phyloP scores from a whole-genome alignment of 768 basidiomycete genomes.

The Psilocybe cubensis region DNA sequence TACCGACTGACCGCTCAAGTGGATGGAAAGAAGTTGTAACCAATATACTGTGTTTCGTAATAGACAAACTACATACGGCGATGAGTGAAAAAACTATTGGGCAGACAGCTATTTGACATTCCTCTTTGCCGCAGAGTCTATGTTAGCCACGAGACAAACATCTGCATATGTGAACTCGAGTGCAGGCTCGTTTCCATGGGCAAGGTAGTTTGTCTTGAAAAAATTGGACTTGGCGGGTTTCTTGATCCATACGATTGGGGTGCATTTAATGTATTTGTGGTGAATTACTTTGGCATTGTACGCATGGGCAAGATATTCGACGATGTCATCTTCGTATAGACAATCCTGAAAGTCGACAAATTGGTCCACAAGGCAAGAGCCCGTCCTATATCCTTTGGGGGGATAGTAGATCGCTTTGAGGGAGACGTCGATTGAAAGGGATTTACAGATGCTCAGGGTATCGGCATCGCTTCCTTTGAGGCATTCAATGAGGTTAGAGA shows the following conservation, averaged over 20 bases:
- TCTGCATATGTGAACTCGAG: constrained; percentile 19
- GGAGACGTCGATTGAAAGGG: constrained; percentile 17
- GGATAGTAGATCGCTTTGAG: constrained; percentile 24
- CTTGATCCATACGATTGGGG: constrained; percentile 8
- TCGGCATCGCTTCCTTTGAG: constrained; percentile 35
- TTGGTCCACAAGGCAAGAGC: neutral
- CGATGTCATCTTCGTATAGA: neutral
- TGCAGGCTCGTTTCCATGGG: constrained; percentile 27
- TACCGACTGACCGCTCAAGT: too few species aligned
- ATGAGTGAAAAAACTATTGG: too few species aligned
- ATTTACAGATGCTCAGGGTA: constrained; percentile 22
- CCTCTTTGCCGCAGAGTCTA: constrained; percentile 2
- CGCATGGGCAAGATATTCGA: neutral
- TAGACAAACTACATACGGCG: too few species aligned
- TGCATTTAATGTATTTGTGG: neutral
- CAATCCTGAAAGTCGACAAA: neutral
- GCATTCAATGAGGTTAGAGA: constrained; percentile 1
- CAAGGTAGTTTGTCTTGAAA: constrained; percentile 13
- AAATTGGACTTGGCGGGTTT: neutral
- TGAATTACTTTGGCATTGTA: neutral
- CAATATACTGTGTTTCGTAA: too few species aligned
- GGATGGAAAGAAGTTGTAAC: too few species aligned
- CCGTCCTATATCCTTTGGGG: neutral
- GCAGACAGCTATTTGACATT: too few species aligned
- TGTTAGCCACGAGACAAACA: constrained; percentile 21